phyloP scores from a whole-genome alignment of 805 yeast genomes.

The Candida easanensis region DNA sequence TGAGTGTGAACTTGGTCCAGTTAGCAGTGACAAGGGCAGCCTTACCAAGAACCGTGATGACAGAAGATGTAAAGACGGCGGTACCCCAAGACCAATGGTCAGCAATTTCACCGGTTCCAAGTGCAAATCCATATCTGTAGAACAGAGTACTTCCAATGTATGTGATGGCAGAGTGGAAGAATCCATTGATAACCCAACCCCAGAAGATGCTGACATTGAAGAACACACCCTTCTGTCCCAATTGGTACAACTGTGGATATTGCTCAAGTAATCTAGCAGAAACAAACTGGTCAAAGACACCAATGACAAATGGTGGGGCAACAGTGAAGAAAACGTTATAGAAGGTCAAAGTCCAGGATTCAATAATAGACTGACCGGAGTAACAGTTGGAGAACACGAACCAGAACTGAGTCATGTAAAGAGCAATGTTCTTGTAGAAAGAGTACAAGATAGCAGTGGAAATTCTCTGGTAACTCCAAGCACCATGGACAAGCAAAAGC shows the following conservation, averaged over 20 bases:
- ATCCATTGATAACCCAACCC: conserved; percentile 97
- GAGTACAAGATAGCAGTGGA: conserved; percentile 91
- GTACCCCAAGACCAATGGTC: conserved; percentile 97
- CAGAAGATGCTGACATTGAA: conserved; percentile 90
- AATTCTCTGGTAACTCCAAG: conserved; percentile 96
- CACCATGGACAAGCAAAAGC: conserved; percentile 86
- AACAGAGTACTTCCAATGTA: conserved; percentile 71
- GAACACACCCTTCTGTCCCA: conserved; percentile 86
- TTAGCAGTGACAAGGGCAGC: conserved; percentile 89
- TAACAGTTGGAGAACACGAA: conserved; percentile 88
- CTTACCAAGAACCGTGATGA: conserved; percentile 87
- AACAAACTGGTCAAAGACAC: conserved; percentile 95
- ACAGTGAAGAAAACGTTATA: conserved; percentile 95
- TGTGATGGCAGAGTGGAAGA: conserved; percentile 85
- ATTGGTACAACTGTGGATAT: conserved; percentile 87
- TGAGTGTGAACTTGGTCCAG: conserved; percentile 91
- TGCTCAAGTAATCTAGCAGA: conserved; percentile 84
- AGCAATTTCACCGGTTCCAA: conserved; percentile 65
- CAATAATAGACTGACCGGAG: conserved; percentile 94
- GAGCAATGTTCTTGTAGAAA: conserved; percentile 91
- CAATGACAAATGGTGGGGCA: conserved; percentile 92
- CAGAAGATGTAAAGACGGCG: conserved; percentile 81
- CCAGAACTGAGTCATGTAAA: conserved; percentile 99
- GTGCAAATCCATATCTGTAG: conserved; percentile 63
- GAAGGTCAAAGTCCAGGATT: conserved; percentile 96